These are phyloP conservation scores for Marasmius sp. DNA, from an alignment of 1,284 basidiomycete species.

Conservation along the genomic window DNA sequence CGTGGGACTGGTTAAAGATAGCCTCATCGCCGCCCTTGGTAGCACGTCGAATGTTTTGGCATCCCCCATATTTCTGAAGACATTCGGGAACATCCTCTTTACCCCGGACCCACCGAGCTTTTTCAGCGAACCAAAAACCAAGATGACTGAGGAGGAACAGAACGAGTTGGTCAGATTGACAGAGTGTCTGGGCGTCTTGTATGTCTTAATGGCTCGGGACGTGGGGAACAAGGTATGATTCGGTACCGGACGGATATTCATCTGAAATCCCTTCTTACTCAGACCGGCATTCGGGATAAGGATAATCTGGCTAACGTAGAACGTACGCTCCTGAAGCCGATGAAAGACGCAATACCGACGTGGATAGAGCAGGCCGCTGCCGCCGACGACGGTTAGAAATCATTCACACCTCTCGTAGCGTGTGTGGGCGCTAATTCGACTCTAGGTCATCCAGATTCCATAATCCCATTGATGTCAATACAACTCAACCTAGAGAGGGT, in stretches of 20 bases:
- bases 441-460: slow-evolving; percentile 18
- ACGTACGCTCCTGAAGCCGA: slow-evolving; percentile 1
- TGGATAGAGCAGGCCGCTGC: neutral
- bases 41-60: neutral
- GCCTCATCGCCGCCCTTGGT: slow-evolving; percentile 2
- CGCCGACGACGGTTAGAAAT: neutral
- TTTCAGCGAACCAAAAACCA: neutral
- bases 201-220: slow-evolving; percentile 8
- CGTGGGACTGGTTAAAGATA: slow-evolving; percentile 7
- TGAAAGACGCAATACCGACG: neutral
- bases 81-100: slow-evolving; percentile 7
- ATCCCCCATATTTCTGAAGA: slow-evolving; percentile 7
- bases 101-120: neutral
- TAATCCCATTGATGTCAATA: slow-evolving; percentile 40
- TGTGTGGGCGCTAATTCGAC: neutral
- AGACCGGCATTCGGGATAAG: slow-evolving; percentile 11
- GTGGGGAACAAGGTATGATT: slow-evolving; percentile 3
- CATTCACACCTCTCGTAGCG: neutral
- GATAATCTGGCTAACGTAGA: slow-evolving; percentile 10
- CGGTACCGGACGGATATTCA: neutral
- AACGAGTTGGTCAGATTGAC: neutral
- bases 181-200: slow-evolving; percentile 7
- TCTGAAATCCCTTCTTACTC: neutral
- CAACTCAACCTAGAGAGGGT: slow-evolving; percentile 45
- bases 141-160: neutral